phyloP scores from a whole-genome alignment of 805 yeast genomes.

The Peterozyma xylosa region DNA sequence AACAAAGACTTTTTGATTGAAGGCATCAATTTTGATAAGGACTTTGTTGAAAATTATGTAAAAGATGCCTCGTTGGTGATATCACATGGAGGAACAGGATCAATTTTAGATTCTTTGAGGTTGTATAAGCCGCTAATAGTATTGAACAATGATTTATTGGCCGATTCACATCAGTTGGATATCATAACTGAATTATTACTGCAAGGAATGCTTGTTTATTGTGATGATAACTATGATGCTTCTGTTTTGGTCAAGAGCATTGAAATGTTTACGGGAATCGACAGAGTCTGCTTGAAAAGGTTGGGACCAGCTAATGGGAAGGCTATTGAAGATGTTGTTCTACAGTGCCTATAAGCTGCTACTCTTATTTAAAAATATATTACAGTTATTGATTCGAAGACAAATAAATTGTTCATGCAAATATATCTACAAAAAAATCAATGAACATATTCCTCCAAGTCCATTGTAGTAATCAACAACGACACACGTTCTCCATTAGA shows the following conservation, averaged over 20 bases:
- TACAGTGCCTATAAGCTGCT: neutral
- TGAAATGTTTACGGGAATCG: neutral
- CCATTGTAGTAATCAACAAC: too few relatives aligned
- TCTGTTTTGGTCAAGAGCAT: neutral
- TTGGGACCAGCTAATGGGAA: conserved; percentile 2
- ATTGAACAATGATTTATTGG: conserved; percentile 61
- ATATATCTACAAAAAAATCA: too few relatives aligned
- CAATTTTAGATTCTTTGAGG: conserved; percentile 73
- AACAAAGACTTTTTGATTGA: conserved; percentile 19
- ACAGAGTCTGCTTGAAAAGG: neutral
- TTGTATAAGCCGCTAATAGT: conserved; percentile 51
- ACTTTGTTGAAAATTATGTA: conserved; percentile 33
- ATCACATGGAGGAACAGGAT: conserved; percentile 91
- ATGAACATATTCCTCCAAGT: too few relatives aligned
- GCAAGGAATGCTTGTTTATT: conserved; percentile 3
- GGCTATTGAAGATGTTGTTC: conserved; percentile 2
- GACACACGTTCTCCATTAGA: too few relatives aligned
- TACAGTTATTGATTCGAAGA: too few relatives aligned
- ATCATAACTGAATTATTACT: conserved; percentile 22
- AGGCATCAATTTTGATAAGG: conserved; percentile 40
- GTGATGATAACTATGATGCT: conserved; percentile 1
- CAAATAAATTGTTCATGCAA: too few relatives aligned
- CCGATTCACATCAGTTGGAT: conserved; percentile 83
- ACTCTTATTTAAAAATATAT: neutral
- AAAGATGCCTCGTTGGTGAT: conserved; percentile 50